Base-by-base conservation (phyloP, 257 asterid genomes). In the Anisodus tanguticus region DNA sequence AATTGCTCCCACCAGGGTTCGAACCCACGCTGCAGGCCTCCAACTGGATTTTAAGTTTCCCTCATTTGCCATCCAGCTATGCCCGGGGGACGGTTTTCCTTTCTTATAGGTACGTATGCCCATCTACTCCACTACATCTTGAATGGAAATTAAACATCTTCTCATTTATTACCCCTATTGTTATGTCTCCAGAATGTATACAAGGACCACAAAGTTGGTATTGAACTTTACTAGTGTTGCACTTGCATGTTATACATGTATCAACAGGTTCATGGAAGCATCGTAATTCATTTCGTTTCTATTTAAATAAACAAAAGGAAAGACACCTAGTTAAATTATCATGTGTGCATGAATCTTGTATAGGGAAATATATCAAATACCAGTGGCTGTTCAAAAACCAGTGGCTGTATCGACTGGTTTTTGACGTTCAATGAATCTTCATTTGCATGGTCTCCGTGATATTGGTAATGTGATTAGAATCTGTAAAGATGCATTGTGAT, bases 201-300 rank as follows among this genome's bases (percentile, higher is more conserved):
- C 5, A 43, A 47, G 59, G 80, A 72, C 80, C 62, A 51, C 81
- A 51, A 51, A 76, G 81, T 51, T 53, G 63, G 45, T 22, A 22
- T 63, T 76, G 47, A 76, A 51, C 62, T 76, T 76, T 51, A 76
- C 22, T 49, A 26, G 0, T 76, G 81, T 76, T 51, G 81, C 63
- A 22, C 81, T 76, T 76, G 15, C 15, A 26, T 76, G 47, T 22
- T 26, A 26, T 51, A 12, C 81, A 7, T 76, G 81, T 76, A 26
- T 7, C 19, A 35, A 76, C 63, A 5, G n/a, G 47, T 51, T 51
- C 47, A 13, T 76, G 63, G 13, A 76, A 51, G 11, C 3, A 6
- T 76, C 13, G 63, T 51, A 49, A 51, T 51, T 31, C 43, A 74
- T 6, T 74, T 47, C 60, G 4, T 47, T 72, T 5, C 8, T 72